Evolutionary conservation across 805 yeast species (phyloP), one percentile per base, ranked within the genome.

Genomic region (Torulaspora microellipsoides): DNA sequence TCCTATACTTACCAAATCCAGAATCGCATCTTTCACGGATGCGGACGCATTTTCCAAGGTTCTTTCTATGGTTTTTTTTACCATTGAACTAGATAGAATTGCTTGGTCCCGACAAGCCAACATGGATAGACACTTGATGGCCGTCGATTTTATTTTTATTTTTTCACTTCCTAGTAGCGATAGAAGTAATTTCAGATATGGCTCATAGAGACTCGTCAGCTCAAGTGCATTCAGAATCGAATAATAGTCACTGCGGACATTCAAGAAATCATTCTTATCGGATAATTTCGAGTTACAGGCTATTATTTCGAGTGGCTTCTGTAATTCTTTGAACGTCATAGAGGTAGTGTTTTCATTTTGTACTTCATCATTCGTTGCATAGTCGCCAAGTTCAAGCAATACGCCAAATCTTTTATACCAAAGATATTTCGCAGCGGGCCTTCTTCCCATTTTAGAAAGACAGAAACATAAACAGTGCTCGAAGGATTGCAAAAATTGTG

Each of bases 11-110:
- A 88, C 62, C 31, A 88, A 68, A 34, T 85, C 93, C 25, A 88
- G 65, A 2, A 82, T 82, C 0, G 95, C 86, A 53, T 83, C 89
- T 45, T 88, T 72, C 0, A 87, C 91, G 31, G 81, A 73, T 0
- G 95, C 79, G 2, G 88, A 84, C 0, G 73, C 56, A 48, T 84
- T 91, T 4, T 57, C 62, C 31, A 88, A 63, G 36, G 79, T 66
- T 8, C 61, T 66, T 1, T 77, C 66, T 2, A 88, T 67, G 0
- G 84, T 70, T 1, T 64, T 64, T 49, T 73, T 80, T 6, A 87
- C 73, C 8, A 65, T 64, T 1, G 79, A 72, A 2, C 74, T 65
- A 1, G 69, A 58, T 34, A 85, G 60, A 15, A 87, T 64, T 0
- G 65, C 45, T 0, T 80, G 72, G 38, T 84, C 83, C 25, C 69